Evolutionary conservation across 2,329 filamentous ascomycete genomes (phyloP), one percentile per base, ranked within the genome.

Genomic region (Curvularia verruculosa): DNA sequence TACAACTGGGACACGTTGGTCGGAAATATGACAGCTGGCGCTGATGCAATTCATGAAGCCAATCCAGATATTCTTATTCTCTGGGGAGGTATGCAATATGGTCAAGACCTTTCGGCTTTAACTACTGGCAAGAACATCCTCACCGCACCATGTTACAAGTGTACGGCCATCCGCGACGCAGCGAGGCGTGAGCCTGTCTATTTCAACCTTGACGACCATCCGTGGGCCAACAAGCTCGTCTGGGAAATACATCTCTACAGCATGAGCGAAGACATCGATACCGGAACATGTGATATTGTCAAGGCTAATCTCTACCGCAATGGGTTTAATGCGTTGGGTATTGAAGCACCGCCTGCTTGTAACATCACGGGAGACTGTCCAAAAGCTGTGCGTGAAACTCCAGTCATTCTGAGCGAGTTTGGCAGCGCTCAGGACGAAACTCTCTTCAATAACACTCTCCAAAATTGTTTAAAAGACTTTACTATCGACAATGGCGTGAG

Each of bases 191-290:
- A 79, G 2, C 80, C 81, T 0, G 69, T 78, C 3, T 72, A 78
- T 47, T 83, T 84, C 68, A 77, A 82, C 56, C 72, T 83, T 7
- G 77, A 70, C 43, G 69, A 68, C 37, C 75, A 83, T 64, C 67
- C 80, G 7, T 83, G 81, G 80, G 76, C 77, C 1, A 68, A 82
- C 72, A 87, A 87, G 72, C 78, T 84, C 63, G 83, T 86, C 12
- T 87, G 84, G 83, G 85, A 87, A 73, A 80, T 83, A 66, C 85
- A 87, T 73, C 79, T 81, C 28, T 87, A 87, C 77, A 77, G 76
- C 56, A 72, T 73, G 69, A 69, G 66, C 59, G 69, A 71, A 54
- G 68, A 73, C 54, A 51, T 71, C n/a, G 70, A 78, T 68, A 82
- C 80, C 1, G 81, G 78, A 2, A 78, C 72, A 13, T 83, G 82